Evolutionary conservation across 495 filamentous ascomycete genomes (phyloP), one percentile per base, ranked within the genome.

Genomic region (Thermothielavioides terrestris): DNA sequence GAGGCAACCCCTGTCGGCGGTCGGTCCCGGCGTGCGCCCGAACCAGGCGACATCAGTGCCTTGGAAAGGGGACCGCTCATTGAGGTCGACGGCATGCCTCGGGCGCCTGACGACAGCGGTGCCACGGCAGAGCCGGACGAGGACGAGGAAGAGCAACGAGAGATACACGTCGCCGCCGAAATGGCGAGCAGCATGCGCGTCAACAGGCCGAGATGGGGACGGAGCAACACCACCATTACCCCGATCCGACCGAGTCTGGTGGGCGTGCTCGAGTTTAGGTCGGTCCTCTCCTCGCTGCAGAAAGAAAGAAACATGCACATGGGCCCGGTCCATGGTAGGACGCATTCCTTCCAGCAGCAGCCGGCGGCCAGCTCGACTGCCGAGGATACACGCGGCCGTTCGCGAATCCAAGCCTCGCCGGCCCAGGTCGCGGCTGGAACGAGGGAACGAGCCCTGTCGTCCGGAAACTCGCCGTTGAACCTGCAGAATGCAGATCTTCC

Each of bases 101-200:
- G n/a, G n/a, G n/a, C n/a, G n/a, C n/a, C n/a, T n/a, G n/a, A n/a
- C n/a, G n/a, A n/a, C n/a, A n/a, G n/a, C n/a, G n/a, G n/a, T n/a
- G n/a, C n/a, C n/a, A n/a, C n/a, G n/a, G n/a, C n/a, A n/a, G n/a
- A n/a, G n/a, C n/a, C n/a, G 38, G 81, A 85, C 36, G 82, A 86
- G 15, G 75, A 80, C 26, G 83, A 83, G 12, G 84, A 89, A 44
- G 85, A 87, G 42, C 83, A 91, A 34, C 77, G 78, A 49, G 83
- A 83, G 18, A 70, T 85, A 58, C 80, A 85, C 57, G 66, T 90
- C 37, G 87, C 81, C 22, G 80, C 81, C 5, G 89, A 95, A 60
- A 81, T 99, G 65, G 83, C 83, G 46, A 94, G 81, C 62, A 95
- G 88, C 52, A 96, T 99, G 94, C 83, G 90, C 44, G 77, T 95